phyloP scores from a whole-genome alignment of 306 rosid genomes.

The Senna siamea region DNA sequence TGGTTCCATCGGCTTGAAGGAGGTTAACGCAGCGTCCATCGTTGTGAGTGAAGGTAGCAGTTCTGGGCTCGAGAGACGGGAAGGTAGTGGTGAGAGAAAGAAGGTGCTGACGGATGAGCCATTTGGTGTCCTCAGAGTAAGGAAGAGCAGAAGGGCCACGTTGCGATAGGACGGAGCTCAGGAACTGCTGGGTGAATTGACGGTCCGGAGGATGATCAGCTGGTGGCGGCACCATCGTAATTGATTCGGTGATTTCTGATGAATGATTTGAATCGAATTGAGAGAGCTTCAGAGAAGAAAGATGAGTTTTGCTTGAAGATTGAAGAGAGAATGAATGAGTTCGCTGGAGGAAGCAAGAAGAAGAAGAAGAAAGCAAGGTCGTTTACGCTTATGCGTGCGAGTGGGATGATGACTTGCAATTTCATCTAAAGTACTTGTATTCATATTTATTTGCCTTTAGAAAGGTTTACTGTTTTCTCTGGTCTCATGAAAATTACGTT shows the following conservation, averaged over 20 bases:
- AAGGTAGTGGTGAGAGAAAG: conserved; percentile 55
- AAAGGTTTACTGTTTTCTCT: too few species aligned
- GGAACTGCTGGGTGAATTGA: conserved; percentile 60
- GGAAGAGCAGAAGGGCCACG: conserved; percentile 94
- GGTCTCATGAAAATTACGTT: too few species aligned
- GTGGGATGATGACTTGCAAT: too few species aligned
- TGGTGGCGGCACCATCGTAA: background rate
- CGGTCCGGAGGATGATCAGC: conserved; percentile 52
- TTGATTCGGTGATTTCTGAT: conserved; percentile 6
- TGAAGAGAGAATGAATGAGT: too few species aligned
- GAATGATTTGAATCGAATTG: too few species aligned
- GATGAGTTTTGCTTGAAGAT: too few species aligned
- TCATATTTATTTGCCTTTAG: too few species aligned
- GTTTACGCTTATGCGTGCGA: too few species aligned
- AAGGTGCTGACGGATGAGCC: conserved; percentile 89
- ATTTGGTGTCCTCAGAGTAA: conserved; percentile 75
- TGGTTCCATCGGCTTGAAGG: conserved; percentile 85
- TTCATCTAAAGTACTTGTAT: too few species aligned
- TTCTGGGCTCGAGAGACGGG: conserved; percentile 77
- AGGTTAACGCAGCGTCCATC: conserved; percentile 89
- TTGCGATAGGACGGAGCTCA: conserved; percentile 83
- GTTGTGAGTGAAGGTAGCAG: conserved; percentile 90
- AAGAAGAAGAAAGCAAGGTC: too few species aligned
- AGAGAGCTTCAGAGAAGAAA: too few species aligned
- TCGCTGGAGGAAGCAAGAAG: too few species aligned